A percentile compares a stretch with the other conserved stretches of the same genome.
Evolutionary conservation across 1,284 basidiomycete genomes (phyloP).

Genomic region (Meripilus lineatus): DNA sequence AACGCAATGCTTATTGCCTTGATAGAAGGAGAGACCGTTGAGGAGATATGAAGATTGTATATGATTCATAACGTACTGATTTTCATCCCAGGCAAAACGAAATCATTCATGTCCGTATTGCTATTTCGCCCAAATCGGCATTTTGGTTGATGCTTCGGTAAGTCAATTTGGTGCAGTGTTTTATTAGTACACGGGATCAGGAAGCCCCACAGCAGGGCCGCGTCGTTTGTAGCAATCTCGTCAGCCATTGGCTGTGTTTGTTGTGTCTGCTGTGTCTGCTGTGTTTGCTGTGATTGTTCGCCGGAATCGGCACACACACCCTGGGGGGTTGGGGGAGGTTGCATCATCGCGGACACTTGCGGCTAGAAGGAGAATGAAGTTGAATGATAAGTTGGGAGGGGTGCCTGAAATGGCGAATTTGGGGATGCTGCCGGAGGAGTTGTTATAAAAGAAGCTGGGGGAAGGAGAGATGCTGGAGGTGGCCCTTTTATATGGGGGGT

Average conservation of each 20-base stretch:
- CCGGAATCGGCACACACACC: conserved; percentile 9
- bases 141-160: conserved; percentile 44
- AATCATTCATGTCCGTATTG: conserved; percentile 35
- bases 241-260: conserved; percentile 37
- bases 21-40: conserved; percentile 9
- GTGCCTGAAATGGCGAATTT: not conserved
- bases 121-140: conserved; percentile 52
- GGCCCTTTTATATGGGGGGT: too few relatives aligned
- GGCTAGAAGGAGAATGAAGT: not conserved
- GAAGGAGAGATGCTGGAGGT: too few relatives aligned
- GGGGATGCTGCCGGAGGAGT: not conserved
- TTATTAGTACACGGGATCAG: conserved; percentile 57
- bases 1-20: conserved; percentile 64
- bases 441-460: too few relatives aligned
- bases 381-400: not conserved
- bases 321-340: conserved; percentile 7
- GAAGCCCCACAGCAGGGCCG: conserved; percentile 61
- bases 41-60: conserved; percentile 9
- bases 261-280: conserved; percentile 36
- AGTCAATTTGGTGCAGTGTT: conserved; percentile 48
- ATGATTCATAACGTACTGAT: conserved; percentile 71
- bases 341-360: conserved; percentile 7
- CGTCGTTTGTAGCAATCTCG: conserved; percentile 22
- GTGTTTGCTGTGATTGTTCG: not conserved
- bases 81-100: conserved; percentile 60